Percentiles rank a stretch among this genome's conserved stretches.
phyloP scores from a whole-genome alignment of 108 stramenopile species.

The Cyclostephanos invisitatus region DNA sequence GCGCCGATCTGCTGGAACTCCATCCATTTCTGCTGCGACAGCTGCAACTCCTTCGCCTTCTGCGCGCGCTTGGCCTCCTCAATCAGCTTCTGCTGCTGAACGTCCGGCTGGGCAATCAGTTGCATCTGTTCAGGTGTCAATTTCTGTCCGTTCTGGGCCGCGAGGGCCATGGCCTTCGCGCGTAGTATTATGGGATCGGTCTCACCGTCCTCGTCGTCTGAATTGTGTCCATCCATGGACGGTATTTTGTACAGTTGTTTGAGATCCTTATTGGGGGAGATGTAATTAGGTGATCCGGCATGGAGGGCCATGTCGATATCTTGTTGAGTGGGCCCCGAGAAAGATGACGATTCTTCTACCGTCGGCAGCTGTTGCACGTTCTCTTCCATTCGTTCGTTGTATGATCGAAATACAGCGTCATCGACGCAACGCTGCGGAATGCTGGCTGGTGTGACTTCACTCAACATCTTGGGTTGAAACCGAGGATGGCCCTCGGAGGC shows the following conservation, averaged over 20 bases:
- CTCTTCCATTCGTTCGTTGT: neutral
- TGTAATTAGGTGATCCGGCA: slow-evolving; percentile 17
- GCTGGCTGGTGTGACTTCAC: neutral
- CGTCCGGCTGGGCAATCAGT: slow-evolving; percentile 44
- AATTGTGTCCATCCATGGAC: neutral
- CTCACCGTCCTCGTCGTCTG: slow-evolving; percentile 28
- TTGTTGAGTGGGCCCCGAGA: slow-evolving; percentile 30
- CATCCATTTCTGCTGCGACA: slow-evolving; percentile 8
- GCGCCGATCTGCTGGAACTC: slow-evolving; percentile 32
- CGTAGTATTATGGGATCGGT: slow-evolving; percentile 61
- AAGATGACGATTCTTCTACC: neutral
- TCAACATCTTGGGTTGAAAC: slow-evolving; percentile 4
- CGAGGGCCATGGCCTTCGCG: slow-evolving; percentile 72
- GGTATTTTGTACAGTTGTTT: slow-evolving; percentile 6
- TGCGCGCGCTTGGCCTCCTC: slow-evolving; percentile 35
- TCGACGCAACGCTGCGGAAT: neutral
- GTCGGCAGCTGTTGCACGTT: neutral
- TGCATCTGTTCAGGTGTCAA: slow-evolving; percentile 65
- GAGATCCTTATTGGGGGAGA: slow-evolving; percentile 12
- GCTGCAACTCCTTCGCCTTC: slow-evolving; percentile 9
- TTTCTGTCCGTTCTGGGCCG: slow-evolving; percentile 64
- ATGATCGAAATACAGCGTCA: slow-evolving; percentile 16
- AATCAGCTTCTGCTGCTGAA: slow-evolving; percentile 47
- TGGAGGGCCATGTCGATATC: slow-evolving; percentile 40
- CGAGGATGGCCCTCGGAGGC: slow-evolving; percentile 27